Evolutionary conservation across 169 alveolate species (phyloP).

Genomic region (Eimeria falciformis): DNA sequence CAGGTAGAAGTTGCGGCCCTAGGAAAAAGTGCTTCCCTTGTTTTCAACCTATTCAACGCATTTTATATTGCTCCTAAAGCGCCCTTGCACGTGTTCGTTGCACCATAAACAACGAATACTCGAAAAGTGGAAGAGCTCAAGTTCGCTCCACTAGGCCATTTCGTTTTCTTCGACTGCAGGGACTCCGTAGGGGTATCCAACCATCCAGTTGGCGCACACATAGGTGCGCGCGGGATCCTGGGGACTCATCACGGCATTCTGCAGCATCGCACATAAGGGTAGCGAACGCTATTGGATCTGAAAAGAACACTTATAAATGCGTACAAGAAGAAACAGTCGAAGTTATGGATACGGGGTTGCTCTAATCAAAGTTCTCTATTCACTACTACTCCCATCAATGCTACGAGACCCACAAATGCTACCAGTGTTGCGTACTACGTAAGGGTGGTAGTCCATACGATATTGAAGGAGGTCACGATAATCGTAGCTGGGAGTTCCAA

Average conservation of each 20-base stretch:
- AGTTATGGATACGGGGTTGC: too few relatives aligned
- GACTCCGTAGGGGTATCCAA: conserved; percentile 78
- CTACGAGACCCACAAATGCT: too few relatives aligned
- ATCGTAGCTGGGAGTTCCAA: conserved; percentile 58
- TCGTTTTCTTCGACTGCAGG: conserved; percentile 80
- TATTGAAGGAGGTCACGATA: conserved; percentile 1
- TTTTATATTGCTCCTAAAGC: too few relatives aligned
- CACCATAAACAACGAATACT: too few relatives aligned
- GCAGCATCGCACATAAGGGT: neutral
- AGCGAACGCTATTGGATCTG: neutral
- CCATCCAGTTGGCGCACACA: conserved; percentile 66
- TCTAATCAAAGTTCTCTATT: too few relatives aligned
- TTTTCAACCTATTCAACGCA: too few relatives aligned
- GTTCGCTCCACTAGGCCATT: neutral
- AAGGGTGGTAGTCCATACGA: conserved; percentile 55
- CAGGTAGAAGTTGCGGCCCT: too few relatives aligned
- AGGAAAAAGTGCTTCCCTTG: too few relatives aligned
- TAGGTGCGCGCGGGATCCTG: conserved; percentile 70
- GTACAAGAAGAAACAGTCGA: neutral
- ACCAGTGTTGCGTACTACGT: conserved; percentile 34
- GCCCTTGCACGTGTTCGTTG: too few relatives aligned
- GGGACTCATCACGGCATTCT: conserved; percentile 69
- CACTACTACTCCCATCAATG: too few relatives aligned
- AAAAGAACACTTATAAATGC: neutral
- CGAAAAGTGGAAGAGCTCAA: too few relatives aligned